Evolutionary conservation across 2,329 filamentous ascomycete genomes (phyloP).

Genomic region (Ophiostoma piceae): DNA sequence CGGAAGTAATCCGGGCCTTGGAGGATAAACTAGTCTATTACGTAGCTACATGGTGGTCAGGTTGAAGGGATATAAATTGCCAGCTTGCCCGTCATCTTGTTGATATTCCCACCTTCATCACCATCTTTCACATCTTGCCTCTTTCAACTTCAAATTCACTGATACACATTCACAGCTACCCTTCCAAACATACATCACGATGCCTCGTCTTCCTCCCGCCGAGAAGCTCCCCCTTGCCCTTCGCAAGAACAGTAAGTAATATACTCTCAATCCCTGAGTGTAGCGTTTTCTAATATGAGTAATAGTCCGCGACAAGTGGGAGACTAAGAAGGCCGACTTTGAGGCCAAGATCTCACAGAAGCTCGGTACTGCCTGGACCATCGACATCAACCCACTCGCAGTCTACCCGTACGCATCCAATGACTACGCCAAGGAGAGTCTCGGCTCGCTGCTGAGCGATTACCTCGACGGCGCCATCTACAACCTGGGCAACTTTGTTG

Average conservation of each 20-base stretch:
- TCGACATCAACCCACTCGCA: slow-evolving; percentile 44
- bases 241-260: slow-evolving; percentile 46
- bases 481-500: slow-evolving; percentile 20
- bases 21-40: background rate
- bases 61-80: background rate
- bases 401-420: slow-evolving; percentile 44
- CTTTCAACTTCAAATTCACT: background rate
- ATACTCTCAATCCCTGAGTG: slow-evolving; percentile 21
- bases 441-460: slow-evolving; percentile 43
- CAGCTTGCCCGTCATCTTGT: background rate
- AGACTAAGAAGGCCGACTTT: slow-evolving; percentile 39
- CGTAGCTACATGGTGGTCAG: background rate
- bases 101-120: background rate
- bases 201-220: slow-evolving; percentile 39
- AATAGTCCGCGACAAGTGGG: slow-evolving; percentile 50
- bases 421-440: slow-evolving; percentile 39
- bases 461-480: slow-evolving; percentile 31
- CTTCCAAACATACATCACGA: background rate
- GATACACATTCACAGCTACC: background rate
- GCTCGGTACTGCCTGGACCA: slow-evolving; percentile 46
- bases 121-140: background rate
- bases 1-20: background rate
- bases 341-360: slow-evolving; percentile 28
- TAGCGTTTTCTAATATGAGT: background rate
- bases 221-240: slow-evolving; percentile 48